Evolutionary conservation across 1,284 basidiomycete genomes (phyloP).

Genomic region (Porodaedalea pini): DNA sequence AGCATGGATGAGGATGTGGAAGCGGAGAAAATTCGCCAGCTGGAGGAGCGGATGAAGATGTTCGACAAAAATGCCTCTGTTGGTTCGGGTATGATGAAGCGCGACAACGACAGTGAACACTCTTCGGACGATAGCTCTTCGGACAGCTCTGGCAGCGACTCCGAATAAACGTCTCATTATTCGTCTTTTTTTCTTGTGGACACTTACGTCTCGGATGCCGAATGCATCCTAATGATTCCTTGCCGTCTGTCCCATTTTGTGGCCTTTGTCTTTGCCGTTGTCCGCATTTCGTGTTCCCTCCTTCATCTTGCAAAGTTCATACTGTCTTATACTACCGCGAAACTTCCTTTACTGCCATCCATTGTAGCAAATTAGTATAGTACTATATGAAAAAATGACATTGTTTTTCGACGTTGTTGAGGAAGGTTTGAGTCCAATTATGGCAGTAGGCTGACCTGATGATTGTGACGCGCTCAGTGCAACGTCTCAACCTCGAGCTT

Average conservation of each 20-base stretch:
- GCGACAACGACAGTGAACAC: constrained; percentile 60
- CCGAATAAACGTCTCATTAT: constrained; percentile 49
- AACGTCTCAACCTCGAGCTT: neutral
- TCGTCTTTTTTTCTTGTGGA: constrained; percentile 8
- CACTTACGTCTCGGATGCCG: neutral
- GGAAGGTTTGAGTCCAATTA: neutral
- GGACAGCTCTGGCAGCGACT: constrained; percentile 74
- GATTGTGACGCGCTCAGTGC: neutral
- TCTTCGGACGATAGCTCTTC: constrained; percentile 77
- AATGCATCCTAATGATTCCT: constrained; percentile 9
- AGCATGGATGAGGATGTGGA: constrained; percentile 90
- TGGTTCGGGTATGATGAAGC: constrained; percentile 31
- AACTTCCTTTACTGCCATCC: constrained; percentile 8
- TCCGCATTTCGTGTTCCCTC: neutral
- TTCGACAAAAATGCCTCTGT: constrained; percentile 53
- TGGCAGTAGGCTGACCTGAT: neutral
- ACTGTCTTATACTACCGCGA: constrained; percentile 16
- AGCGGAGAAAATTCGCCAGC: constrained; percentile 82
- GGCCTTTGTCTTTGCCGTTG: neutral
- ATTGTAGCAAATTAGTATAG: constrained; percentile 20
- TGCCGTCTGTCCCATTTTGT: neutral
- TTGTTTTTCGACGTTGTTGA: neutral
- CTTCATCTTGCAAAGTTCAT: constrained; percentile 1
- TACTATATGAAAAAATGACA: constrained; percentile 13
- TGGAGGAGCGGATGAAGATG: constrained; percentile 77